A percentile compares a stretch with the other conserved stretches of the same genome.
phyloP scores from a whole-genome alignment of 805 yeast genomes.

The Yamadazyma kitorensis region DNA sequence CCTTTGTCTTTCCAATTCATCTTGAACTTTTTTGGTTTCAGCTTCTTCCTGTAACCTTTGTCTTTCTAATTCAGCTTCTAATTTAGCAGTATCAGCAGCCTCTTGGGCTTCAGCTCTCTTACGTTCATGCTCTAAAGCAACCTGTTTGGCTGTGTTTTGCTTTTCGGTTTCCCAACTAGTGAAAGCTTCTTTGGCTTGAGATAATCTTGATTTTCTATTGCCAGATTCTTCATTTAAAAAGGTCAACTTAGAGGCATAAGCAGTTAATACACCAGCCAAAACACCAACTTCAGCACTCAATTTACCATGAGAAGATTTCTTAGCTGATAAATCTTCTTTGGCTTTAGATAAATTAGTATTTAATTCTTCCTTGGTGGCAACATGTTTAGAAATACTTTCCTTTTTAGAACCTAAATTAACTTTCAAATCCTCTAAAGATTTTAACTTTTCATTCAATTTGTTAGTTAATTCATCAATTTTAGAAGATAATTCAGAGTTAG shows the following conservation, averaged over 20 bases:
- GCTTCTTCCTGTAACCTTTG: slow-evolving; percentile 33
- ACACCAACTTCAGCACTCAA: slow-evolving; percentile 44
- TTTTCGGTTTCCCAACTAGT: slow-evolving; percentile 46
- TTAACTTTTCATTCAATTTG: slow-evolving; percentile 38
- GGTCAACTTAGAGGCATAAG: slow-evolving; percentile 43
- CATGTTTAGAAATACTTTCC: slow-evolving; percentile 25
- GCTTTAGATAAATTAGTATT: slow-evolving; percentile 34
- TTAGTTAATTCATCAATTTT: slow-evolving; percentile 43
- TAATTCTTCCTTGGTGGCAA: slow-evolving; percentile 39
- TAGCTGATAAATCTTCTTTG: slow-evolving; percentile 34
- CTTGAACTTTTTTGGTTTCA: slow-evolving; percentile 29
- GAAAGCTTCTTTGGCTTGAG: slow-evolving; percentile 40
- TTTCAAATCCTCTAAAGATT: slow-evolving; percentile 30
- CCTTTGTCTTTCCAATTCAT: slow-evolving; percentile 22
- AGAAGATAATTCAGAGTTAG: slow-evolving; percentile 34
- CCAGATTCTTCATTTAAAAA: slow-evolving; percentile 38
- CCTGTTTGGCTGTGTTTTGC: slow-evolving; percentile 39
- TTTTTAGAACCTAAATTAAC: slow-evolving; percentile 28
- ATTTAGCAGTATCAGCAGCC: slow-evolving; percentile 29
- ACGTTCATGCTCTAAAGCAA: slow-evolving; percentile 33
- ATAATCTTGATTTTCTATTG: slow-evolving; percentile 31
- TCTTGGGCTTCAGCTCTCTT: slow-evolving; percentile 43
- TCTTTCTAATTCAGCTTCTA: slow-evolving; percentile 32
- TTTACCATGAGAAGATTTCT: slow-evolving; percentile 34
- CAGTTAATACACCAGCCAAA: slow-evolving; percentile 40